These are phyloP conservation scores for Aspergillus japonicus DNA, from an alignment of 2,329 filamentous ascomycete genomes.

Conservation along the genomic window DNA sequence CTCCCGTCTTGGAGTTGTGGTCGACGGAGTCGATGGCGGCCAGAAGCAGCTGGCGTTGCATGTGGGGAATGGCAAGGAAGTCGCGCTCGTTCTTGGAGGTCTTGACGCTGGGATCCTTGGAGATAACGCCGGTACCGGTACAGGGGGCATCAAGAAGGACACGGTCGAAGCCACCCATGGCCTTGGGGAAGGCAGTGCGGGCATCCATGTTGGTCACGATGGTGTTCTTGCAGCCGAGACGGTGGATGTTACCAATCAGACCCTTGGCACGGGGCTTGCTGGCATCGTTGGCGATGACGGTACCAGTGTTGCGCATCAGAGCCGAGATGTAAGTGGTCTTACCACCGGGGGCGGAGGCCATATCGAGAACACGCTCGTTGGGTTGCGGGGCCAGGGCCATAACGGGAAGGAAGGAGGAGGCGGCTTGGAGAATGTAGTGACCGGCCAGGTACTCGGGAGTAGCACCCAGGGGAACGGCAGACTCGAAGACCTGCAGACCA, in stretches of 20 bases:
- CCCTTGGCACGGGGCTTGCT: conserved; percentile 92
- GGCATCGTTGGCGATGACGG: conserved; percentile 93
- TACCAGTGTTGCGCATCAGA: conserved; percentile 95
- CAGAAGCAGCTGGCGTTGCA: conserved; percentile 90
- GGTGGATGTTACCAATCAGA: conserved; percentile 97
- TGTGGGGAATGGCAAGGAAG: conserved; percentile 88
- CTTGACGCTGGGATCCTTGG: conserved; percentile 95
- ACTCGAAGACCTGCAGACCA: conserved; percentile 93
- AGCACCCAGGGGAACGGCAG: conserved; percentile 80
- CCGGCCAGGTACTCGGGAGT: conserved; percentile 97
- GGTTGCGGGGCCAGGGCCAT: conserved; percentile 96
- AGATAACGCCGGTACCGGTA: conserved; percentile 94
- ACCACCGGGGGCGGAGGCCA: conserved; percentile 93
- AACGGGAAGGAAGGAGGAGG: conserved; percentile 92
- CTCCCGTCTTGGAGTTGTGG: conserved; percentile 85
- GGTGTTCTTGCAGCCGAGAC: conserved; percentile 87
- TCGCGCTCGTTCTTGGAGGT: conserved; percentile 97
- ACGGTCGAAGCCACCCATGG: conserved; percentile 93
- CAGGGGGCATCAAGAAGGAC: conserved; percentile 93
- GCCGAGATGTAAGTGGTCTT: conserved; percentile 97
- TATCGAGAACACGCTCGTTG: conserved; percentile 85
- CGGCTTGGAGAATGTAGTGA: conserved; percentile 96
- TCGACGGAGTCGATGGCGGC: conserved; percentile 94
- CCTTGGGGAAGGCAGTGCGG: conserved; percentile 79
- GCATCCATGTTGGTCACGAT: conserved; percentile 96